Evolutionary conservation across 31 red algal genomes (phyloP), one percentile per base, ranked within the genome.

Genomic region (Odonthalia washingtoniensis): DNA sequence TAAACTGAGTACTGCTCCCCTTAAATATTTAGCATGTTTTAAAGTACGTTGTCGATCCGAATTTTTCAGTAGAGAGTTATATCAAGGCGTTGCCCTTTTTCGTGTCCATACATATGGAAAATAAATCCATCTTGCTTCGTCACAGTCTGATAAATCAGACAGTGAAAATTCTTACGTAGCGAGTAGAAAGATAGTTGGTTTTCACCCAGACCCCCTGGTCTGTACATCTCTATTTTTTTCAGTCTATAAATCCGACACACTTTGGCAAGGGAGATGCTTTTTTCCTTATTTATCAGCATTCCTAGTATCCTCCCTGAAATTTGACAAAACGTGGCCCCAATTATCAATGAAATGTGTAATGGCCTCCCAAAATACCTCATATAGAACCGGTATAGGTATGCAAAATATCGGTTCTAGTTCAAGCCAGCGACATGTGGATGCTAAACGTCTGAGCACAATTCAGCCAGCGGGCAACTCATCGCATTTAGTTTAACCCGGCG

Each of bases 291-390:
- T 31, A 26, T 18, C 61, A 3, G 37, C 61, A 53, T 14, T 69
- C 37, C 5, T 33, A 5, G 5, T 31, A 4, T 24, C 33, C 53
- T 37, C 80, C 26, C 28, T 68, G 14, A 37, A 38, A 21, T 0
- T 69, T 5, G 9, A 83, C n/a, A 69, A 12, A 12, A 3, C 26
- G 69, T 28, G 21, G 61, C 5, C 38, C 35, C 6, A 26, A 27
- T 18, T 36, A 57, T 57, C 33, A 27, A 12, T 66, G 60, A 66
- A 83, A 4, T 16, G 4, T 21, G 39, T 61, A 18, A 66, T 0
- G 4, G 36, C 32, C 26, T 83, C 0, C n/a, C 80, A 83, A 49
- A 83, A 83, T 16, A 83, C 46, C 32, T 83, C 80, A 34, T 69
- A 4, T n/a, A 70, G 3, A 21, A 27, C 35, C 24, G 21, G 0